Evolutionary conservation across 305 asterid genomes (phyloP), one percentile per base, ranked within the genome.

Genomic region (Solanum hybrid): DNA sequence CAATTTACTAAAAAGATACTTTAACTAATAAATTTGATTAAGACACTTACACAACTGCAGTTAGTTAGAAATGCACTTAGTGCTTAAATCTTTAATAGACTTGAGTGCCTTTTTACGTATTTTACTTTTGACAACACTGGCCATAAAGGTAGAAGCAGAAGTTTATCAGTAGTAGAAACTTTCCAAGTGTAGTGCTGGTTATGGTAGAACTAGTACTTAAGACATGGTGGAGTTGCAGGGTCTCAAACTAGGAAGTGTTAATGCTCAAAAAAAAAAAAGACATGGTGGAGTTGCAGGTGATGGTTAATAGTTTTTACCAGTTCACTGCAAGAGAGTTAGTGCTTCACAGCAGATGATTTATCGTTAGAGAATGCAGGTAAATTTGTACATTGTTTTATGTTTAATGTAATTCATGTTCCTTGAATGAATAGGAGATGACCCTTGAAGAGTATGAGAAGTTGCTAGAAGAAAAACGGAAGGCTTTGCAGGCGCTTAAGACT

Each of bases 401-500:
- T 35, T 40, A 24, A 39, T 87, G 64, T 18, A 22, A 12, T 22
- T 89, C 74, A 75, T 75, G 42, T 89, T 29, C 89, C 75, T 51
- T 74, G 28, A 51, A 69, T 64, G 46, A 89, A 90, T 91, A 97
- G 98, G 98, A 96, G 92, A 97, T 97, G 99, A 97, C 98, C 20
- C 94, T 97, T 89, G 98, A 94, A 92, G 99, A 97, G 94, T 96
- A 96, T 83, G 98, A 95, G 93, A 97, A 95, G 94, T 92, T 97
- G 91, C 94, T 93, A 61, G 98, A 95, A 90, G 99, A 95, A 92
- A 96, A 95, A 92, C 93, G 98, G 90, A 95, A 97, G 92, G 94
- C 97, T 80, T 92, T 96, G 93, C 95, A 90, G 79, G 92, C 94
- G 90, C 94, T 91, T 71, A 96, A 94, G 89, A 87, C 95, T 37